Base-by-base conservation (phyloP, 768 basidiomycete genomes). In the Russula emetica region DNA sequence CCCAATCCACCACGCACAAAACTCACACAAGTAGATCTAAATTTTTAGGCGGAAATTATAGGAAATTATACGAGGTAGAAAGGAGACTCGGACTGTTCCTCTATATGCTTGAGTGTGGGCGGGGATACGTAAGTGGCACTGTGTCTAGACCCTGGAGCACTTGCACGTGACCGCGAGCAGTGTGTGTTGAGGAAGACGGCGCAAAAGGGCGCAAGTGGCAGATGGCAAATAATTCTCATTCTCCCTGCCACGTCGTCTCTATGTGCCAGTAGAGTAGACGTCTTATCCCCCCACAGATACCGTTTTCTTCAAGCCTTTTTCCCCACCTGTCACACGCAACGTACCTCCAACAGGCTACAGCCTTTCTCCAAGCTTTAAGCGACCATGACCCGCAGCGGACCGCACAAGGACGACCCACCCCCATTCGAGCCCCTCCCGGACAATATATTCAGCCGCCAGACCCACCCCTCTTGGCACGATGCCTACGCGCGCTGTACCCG, bases 381-480 rank as follows among this genome's bases (percentile, higher is more conserved):
- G 36, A n/a, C 36, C 38, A 65, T 65, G 64, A 40, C 30, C 26
- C 53, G 58, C 58, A 55, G 34, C 22, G 49, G 30, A 20, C 7
- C 24, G 18, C 49, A 45, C 47, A 34, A 8, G 6, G 26, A 40
- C 30, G 32, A 52, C 20, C 49, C 59, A 0, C 60, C 64, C 16
- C 64, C 64, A 1, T 65, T 65, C 32, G 64, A 61, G 10, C 60
- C 64, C 7, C 59, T 65, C 28, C 64, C 64, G 3, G 64, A 65
- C 55, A 65, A 65, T 42, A 6, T 13, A 5, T 65, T 65, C 55
- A 51, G 32, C 24, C 59, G 49, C 18, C 49, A 61, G 42, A 38
- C 26, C 22, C 64, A 65, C 22, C 54, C 54, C 2, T 28, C 55
- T 22, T 65, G 64, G 64, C 64, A 65, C 42, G 64, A 61, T 22